A percentile compares a stretch with the other conserved stretches of the same genome.
Evolutionary conservation across 495 filamentous ascomycete genomes (phyloP).

Genomic region (Aspergillus coremiiformis): DNA sequence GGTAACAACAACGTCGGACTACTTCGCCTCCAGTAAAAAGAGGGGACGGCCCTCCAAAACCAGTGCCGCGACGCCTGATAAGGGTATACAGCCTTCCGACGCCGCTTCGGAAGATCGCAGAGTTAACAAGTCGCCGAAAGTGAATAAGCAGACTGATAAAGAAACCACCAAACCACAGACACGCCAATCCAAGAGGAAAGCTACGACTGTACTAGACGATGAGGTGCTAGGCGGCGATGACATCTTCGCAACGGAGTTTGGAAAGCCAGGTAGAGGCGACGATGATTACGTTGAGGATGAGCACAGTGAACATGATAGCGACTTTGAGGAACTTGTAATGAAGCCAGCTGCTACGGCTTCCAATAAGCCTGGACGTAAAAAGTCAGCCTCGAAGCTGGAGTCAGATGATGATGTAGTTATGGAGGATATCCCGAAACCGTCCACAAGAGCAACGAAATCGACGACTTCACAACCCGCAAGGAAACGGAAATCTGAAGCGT

Average conservation of each 20-base stretch:
- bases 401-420: slow-evolving; percentile 43
- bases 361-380: slow-evolving; percentile 31
- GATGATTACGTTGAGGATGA: slow-evolving; percentile 63
- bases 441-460: slow-evolving; percentile 29
- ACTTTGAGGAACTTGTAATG: slow-evolving; percentile 32
- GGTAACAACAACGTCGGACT: slow-evolving; percentile 51
- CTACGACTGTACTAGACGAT: slow-evolving; percentile 40
- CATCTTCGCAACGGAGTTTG: slow-evolving; percentile 59
- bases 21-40: slow-evolving; percentile 55
- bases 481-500: slow-evolving; percentile 53
- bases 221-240: slow-evolving; percentile 67
- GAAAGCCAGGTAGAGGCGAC: slow-evolving; percentile 53
- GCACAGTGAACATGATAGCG: slow-evolving; percentile 46
- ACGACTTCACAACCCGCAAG: slow-evolving; percentile 27
- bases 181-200: slow-evolving; percentile 27
- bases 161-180: slow-evolving; percentile 23
- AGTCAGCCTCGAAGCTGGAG: slow-evolving; percentile 36
- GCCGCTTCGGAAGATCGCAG: slow-evolving; percentile 22
- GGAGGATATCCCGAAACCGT: slow-evolving; percentile 35
- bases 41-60: slow-evolving; percentile 30
- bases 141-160: slow-evolving; percentile 19
- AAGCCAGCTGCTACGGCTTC: slow-evolving; percentile 27
- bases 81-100: slow-evolving; percentile 10
- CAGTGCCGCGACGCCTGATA: slow-evolving; percentile 7
- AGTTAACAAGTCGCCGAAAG: slow-evolving; percentile 15